Base-by-base conservation (phyloP, 345 rosid species). In the Brassica rapa region DNA sequence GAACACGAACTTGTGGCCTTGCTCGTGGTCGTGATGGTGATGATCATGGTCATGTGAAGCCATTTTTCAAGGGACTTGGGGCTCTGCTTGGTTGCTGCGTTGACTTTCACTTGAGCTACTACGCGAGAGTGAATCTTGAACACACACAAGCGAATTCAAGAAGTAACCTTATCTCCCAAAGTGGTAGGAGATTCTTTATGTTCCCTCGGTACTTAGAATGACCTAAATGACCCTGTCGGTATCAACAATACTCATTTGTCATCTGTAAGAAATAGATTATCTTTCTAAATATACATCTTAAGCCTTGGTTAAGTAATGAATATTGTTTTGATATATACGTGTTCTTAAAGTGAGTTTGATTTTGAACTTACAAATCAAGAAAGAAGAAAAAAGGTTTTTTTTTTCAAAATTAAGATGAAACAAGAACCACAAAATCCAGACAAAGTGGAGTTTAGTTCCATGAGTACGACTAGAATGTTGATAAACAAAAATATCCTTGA, bases 1-100 rank as follows among this genome's bases (percentile, higher is more conserved):
- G 7, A 14, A 24, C 4, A 3, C 51, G 46, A 64, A 78, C 81
- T 55, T 53, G 67, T 65, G 61, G 46, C 61, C 49, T 12, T 71
- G 27, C 65, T 71, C 66, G 11, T 70, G 75, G 4, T 69, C 39
- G 69, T 76, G 74, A 10, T 76, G 69, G 35, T 43, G 43, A n/a
- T 76, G 74, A 33, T 70, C 32, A 8, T 77, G 59, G 59, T 77
- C 72, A 10, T 78, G 67, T 25, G 81, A 78, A 8, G 72, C 72
- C 81, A 78, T 78, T 6, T 64, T 24, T 25, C 24, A 23, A 65
- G 37, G 41, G 71, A 39, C 66, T 70, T 5, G 55, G 32, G 11
- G 41, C 16, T 76, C 41, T 46, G 5, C 4, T 25, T 27, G 29
- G 63, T 8, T 23, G 1, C 23, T 23, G 75, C n/a, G 61, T 64